Base-by-base conservation (phyloP, 495 filamentous ascomycete genomes). In the Penicillium paradoxum region DNA sequence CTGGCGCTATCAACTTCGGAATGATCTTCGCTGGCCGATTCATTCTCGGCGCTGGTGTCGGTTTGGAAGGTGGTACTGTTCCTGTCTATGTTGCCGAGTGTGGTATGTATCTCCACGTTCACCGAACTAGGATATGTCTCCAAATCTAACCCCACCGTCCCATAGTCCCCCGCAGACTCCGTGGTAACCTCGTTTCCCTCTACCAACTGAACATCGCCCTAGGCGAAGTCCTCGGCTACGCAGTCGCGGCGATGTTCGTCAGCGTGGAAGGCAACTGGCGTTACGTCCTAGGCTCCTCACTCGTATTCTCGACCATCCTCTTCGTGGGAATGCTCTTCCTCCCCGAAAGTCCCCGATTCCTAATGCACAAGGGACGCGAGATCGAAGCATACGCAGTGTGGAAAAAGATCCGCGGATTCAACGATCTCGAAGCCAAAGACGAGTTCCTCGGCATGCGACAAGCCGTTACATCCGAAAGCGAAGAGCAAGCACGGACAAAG, bases 201-300 rank as follows among this genome's bases (percentile, higher is more conserved):
- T 84, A 83, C 54, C 82, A 85, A 56, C 74, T 83, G 62, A 83
- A 81, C 63, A 84, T 85, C 43, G 81, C 81, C 1, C 62, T 85
- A 0, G 82, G 82, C 40, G 79, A 84, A 60, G 80, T 85, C 22
- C 66, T 84, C 15, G 82, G 82, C 10, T 84, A 83, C 54, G 82
- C 77, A 13, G 75, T 83, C 11, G 80, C 79, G 0, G 82, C 80
- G 41, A 83, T 85, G 27, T 84, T 84, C 58, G 66, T 83, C 53
- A 67, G 71, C 34, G 79, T 85, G 46, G 47, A 57, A 7, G 81
- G 81, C 47, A 82, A 79, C 70, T 85, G 82, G 82, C 73, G 82
- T 24, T 85, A 79, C 55, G 84, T 84, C 50, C 75, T 84, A n/a
- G 82, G 82, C 6, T 81, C 79, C 2, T 83, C 81, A 0, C 68